phyloP scores from a whole-genome alignment of 345 rosid species.

The Eucalyptus virginea region DNA sequence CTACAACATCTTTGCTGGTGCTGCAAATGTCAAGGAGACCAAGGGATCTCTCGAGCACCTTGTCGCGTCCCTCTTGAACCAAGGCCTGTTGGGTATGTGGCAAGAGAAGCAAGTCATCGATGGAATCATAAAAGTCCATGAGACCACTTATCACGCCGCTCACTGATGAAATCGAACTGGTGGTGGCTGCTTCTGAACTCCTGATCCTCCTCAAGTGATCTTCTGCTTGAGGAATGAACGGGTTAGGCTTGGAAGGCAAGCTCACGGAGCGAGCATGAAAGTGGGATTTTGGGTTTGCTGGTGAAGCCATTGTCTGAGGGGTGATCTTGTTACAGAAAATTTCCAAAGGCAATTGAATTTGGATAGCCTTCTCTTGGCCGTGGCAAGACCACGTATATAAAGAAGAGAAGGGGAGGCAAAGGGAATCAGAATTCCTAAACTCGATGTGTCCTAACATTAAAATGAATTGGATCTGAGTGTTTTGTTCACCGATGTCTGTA shows the following conservation, averaged over 20 bases:
- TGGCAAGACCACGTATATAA: neutral
- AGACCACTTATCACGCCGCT: neutral
- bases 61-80: neutral
- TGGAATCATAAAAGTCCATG: conserved; percentile 4
- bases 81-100: conserved; percentile 1
- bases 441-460: neutral
- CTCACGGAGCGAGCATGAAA: neutral
- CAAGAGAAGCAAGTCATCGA: conserved; percentile 5
- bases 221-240: conserved; percentile 4
- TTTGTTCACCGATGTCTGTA: neutral
- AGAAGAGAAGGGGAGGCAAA: neutral
- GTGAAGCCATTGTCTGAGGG: neutral
- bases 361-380: neutral
- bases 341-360: neutral
- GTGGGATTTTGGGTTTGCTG: neutral
- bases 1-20: conserved; percentile 4
- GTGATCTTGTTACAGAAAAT: neutral
- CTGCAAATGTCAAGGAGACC: conserved; percentile 1
- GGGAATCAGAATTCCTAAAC: neutral
- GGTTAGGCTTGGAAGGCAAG: conserved; percentile 5
- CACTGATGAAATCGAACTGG: neutral
- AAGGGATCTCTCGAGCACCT: conserved; percentile 11
- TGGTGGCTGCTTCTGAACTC: neutral
- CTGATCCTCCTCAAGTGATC: neutral
- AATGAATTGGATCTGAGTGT: neutral